phyloP scores from a whole-genome alignment of 768 basidiomycete species.

The Grammothele lineata region DNA sequence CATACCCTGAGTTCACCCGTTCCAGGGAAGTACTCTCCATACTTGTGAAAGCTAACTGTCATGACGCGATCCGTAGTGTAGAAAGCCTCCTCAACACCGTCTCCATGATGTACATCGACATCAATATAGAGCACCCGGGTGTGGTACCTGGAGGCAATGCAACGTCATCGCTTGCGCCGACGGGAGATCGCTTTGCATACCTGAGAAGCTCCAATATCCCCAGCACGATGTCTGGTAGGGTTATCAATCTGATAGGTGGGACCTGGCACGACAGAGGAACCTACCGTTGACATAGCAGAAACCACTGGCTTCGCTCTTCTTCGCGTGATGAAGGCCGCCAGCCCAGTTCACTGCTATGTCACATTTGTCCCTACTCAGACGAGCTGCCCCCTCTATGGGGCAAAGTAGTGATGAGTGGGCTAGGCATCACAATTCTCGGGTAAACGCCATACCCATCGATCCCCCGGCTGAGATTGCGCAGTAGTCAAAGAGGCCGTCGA shows the following conservation, averaged over 20 bases:
- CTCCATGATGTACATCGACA: constrained; percentile 98
- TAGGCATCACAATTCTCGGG: not conserved
- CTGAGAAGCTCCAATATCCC: constrained; percentile 92
- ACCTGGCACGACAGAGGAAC: constrained; percentile 14
- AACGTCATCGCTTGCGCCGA: too few relatives aligned
- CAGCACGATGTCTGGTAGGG: constrained; percentile 83
- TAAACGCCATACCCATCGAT: constrained; percentile 81
- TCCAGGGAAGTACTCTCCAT: constrained; percentile 98
- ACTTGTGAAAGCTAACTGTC: constrained; percentile 98
- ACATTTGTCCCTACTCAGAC: constrained; percentile 93
- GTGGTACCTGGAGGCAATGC: constrained; percentile 71
- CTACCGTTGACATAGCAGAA: constrained; percentile 98
- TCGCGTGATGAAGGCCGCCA: constrained; percentile 96
- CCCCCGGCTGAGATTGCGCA: constrained; percentile 99
- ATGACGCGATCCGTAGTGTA: constrained; percentile 98
- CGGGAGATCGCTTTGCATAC: too few relatives aligned
- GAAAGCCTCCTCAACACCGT: constrained; percentile 99
- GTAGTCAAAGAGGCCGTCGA: constrained; percentile 97
- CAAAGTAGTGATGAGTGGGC: not conserved
- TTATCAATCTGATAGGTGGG: not conserved
- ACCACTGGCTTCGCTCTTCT: constrained; percentile 98
- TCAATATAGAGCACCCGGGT: constrained; percentile 95
- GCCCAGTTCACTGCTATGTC: constrained; percentile 99
- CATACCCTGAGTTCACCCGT: constrained; percentile 92
- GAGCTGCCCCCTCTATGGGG: constrained; percentile 91